phyloP scores from a whole-genome alignment of 2,329 filamentous ascomycete species.

The Exophiala alcalophila region DNA sequence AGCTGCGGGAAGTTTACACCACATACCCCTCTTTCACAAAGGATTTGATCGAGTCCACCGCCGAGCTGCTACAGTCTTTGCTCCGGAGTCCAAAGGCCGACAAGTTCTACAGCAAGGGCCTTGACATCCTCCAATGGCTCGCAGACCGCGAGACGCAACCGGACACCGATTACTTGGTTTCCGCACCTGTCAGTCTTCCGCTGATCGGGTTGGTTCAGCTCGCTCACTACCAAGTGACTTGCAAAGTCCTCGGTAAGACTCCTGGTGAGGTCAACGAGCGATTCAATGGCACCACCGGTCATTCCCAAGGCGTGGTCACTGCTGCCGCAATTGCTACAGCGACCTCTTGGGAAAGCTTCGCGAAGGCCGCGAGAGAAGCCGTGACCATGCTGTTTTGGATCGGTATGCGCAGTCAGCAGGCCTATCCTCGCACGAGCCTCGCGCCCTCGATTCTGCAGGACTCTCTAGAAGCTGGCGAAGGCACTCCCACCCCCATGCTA shows the following conservation, averaged over 20 bases:
- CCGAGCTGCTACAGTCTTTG: slow-evolving; percentile 81
- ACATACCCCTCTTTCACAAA: slow-evolving; percentile 90
- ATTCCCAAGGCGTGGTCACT: slow-evolving; percentile 94
- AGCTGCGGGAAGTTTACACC: slow-evolving; percentile 83
- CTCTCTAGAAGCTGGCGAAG: slow-evolving; percentile 90
- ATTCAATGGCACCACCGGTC: slow-evolving; percentile 84
- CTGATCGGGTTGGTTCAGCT: slow-evolving; percentile 95
- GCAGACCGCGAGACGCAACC: slow-evolving; percentile 85
- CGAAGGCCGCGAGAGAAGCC: slow-evolving; percentile 72
- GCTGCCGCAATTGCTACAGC: slow-evolving; percentile 88
- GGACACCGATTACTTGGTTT: slow-evolving; percentile 90
- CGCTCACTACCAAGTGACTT: slow-evolving; percentile 91
- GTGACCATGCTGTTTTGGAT: slow-evolving; percentile 98
- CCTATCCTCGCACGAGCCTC: slow-evolving; percentile 90
- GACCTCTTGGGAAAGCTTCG: slow-evolving; percentile 89
- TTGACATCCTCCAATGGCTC: slow-evolving; percentile 92
- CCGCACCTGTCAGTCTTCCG: slow-evolving; percentile 91
- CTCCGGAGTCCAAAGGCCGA: slow-evolving; percentile 80
- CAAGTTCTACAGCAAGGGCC: slow-evolving; percentile 95
- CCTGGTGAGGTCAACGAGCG: slow-evolving; percentile 83
- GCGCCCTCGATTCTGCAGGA: slow-evolving; percentile 88
- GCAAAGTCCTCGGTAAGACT: slow-evolving; percentile 83
- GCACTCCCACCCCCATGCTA: slow-evolving; percentile 93
- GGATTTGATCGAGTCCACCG: slow-evolving; percentile 75
- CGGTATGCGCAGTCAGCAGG: slow-evolving; percentile 92